phyloP scores from a whole-genome alignment of 306 rosid genomes.

The Castanopsis chinensis region DNA sequence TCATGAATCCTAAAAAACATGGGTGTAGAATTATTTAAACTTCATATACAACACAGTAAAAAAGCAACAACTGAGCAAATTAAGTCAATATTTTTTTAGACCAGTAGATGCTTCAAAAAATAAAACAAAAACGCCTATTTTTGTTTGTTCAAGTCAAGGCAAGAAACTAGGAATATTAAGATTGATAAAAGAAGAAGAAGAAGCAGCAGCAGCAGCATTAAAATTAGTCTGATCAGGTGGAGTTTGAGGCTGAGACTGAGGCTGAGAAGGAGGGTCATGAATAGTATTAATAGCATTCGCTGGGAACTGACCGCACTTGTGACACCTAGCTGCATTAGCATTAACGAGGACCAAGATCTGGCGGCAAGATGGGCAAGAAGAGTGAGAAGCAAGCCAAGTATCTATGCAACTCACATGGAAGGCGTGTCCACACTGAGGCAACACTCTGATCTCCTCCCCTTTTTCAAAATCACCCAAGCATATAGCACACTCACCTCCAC shows the following conservation, averaged over 20 bases:
- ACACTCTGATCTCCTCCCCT: slow-evolving; percentile 65
- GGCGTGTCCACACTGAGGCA: slow-evolving; percentile 76
- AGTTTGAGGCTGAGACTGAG: too few relatives aligned
- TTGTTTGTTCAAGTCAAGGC: slow-evolving; percentile 30
- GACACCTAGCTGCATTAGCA: slow-evolving; percentile 38
- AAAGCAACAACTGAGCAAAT: too few relatives aligned
- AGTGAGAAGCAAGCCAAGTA: slow-evolving; percentile 73
- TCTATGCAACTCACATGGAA: slow-evolving; percentile 68
- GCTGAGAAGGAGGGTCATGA: too few relatives aligned
- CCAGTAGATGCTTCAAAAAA: neutral
- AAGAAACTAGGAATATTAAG: slow-evolving; percentile 22
- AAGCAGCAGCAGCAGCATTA: slow-evolving; percentile 13
- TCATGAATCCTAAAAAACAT: neutral
- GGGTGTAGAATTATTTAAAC: neutral
- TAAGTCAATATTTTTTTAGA: too few relatives aligned
- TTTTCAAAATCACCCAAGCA: slow-evolving; percentile 57
- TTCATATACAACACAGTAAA: too few relatives aligned
- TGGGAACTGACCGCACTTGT: slow-evolving; percentile 70
- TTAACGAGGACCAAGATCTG: slow-evolving; percentile 47
- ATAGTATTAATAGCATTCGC: slow-evolving; percentile 2
- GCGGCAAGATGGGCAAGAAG: slow-evolving; percentile 76
- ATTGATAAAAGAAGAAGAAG: neutral
- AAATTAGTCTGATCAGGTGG: neutral
- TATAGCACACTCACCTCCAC: slow-evolving; percentile 63
- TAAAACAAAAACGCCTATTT: neutral